These are phyloP conservation scores for Adansonia digitata DNA, from an alignment of 345 rosid genomes.

Conservation along the genomic window DNA sequence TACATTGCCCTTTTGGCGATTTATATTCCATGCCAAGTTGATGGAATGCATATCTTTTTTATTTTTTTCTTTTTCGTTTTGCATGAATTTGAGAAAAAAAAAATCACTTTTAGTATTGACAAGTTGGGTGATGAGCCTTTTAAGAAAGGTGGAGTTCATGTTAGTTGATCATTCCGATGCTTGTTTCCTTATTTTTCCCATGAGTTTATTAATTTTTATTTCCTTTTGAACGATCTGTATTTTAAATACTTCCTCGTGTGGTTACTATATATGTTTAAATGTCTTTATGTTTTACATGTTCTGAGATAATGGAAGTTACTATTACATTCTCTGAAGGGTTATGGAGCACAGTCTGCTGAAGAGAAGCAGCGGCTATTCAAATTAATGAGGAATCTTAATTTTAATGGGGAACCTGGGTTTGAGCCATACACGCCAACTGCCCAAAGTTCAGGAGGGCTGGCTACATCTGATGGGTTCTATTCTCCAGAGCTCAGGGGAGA, in stretches of 20 bases:
- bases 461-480: slow-evolving; percentile 71
- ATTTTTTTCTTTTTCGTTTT: not conserved
- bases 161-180: not conserved
- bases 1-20: not conserved
- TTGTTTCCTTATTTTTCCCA: not conserved
- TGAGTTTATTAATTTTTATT: not conserved
- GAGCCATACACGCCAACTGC: slow-evolving; percentile 65
- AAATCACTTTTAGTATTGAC: not conserved
- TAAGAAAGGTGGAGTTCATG: not conserved
- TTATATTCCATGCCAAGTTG: not conserved
- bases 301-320: slow-evolving; percentile 2
- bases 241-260: not conserved
- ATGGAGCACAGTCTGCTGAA: slow-evolving; percentile 96
- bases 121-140: not conserved
- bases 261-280: not conserved
- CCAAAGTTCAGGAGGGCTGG: slow-evolving; percentile 53
- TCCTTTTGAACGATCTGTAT: not conserved
- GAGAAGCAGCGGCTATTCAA: slow-evolving; percentile 92
- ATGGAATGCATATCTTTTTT: not conserved
- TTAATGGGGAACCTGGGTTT: slow-evolving; percentile 83
- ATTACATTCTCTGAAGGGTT: slow-evolving; percentile 57
- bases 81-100: not conserved
- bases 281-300: not conserved
- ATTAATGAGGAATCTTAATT: slow-evolving; percentile 90
- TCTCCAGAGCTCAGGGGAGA: slow-evolving; percentile 95